phyloP scores from a whole-genome alignment of 768 basidiomycete species.

The Pulveroboletus sp. region DNA sequence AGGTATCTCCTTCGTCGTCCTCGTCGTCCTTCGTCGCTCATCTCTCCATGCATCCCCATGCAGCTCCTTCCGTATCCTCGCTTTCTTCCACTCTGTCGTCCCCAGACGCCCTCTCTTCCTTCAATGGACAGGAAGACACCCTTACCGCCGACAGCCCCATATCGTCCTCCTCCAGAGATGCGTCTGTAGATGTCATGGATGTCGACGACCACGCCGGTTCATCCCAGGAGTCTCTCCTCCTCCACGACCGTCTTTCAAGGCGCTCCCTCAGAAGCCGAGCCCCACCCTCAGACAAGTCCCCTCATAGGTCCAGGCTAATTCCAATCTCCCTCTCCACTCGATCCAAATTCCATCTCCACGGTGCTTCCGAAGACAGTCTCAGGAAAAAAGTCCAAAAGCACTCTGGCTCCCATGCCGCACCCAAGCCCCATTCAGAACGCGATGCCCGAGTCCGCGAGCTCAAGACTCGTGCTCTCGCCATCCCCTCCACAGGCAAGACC shows the following conservation, averaged over 20 bases:
- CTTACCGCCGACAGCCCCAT: conserved; percentile 27
- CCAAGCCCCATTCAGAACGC: conserved; percentile 27
- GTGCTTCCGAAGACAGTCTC: conserved; percentile 23
- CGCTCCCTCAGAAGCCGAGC: conserved; percentile 28
- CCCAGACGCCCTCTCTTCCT: conserved; percentile 28
- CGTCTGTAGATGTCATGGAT: conserved; percentile 29
- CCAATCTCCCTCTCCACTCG: conserved; percentile 25
- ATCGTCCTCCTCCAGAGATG: conserved; percentile 32
- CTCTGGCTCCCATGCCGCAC: conserved; percentile 8
- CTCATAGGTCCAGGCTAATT: conserved; percentile 22
- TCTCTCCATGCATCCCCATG: conserved; percentile 10
- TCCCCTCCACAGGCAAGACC: conserved; percentile 36
- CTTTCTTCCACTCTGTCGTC: conserved; percentile 31
- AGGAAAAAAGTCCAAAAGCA: conserved; percentile 28
- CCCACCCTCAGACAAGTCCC: conserved; percentile 20
- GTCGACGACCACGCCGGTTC: conserved; percentile 20
- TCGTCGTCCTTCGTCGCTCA: neutral
- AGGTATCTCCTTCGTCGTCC: conserved; percentile 13
- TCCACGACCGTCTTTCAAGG: conserved; percentile 18
- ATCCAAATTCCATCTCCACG: conserved; percentile 21
- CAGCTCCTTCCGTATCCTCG: conserved; percentile 19
- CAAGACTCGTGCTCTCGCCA: conserved; percentile 29
- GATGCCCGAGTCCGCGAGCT: conserved; percentile 29
- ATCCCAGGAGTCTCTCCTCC: conserved; percentile 25
- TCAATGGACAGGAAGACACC: conserved; percentile 28